Evolutionary conservation across 176 grass and related monocot genomes (phyloP).

Genomic region (Elaeis guineensis): DNA sequence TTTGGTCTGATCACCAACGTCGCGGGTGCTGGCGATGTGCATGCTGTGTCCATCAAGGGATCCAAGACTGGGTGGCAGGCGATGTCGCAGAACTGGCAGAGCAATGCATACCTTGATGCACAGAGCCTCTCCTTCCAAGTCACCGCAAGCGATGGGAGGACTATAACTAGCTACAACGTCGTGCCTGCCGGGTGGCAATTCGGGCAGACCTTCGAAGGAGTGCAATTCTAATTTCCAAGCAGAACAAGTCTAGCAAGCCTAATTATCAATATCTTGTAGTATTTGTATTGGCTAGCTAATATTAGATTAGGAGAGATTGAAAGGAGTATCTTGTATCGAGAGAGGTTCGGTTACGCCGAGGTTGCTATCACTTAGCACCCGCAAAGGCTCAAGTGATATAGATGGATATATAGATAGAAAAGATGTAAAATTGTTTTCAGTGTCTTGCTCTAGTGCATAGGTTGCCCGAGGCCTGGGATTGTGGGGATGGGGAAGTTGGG

Average conservation of each 20-base stretch:
- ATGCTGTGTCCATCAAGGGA: not conserved
- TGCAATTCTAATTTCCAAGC: not conserved
- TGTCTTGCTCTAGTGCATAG: not conserved
- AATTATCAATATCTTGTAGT: too few species aligned
- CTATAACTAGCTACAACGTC: not conserved
- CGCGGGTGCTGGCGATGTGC: not conserved
- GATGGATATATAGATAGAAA: not conserved
- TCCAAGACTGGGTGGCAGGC: conserved; percentile 2
- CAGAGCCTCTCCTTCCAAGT: conserved; percentile 5
- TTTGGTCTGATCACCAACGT: conserved; percentile 5
- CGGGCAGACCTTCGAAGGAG: conserved; percentile 4
- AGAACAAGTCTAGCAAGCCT: not conserved
- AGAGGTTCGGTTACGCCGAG: not conserved
- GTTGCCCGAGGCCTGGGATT: not conserved
- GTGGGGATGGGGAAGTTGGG: not conserved
- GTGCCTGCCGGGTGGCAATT: not conserved
- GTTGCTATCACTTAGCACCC: not conserved
- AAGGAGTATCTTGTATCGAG: not conserved
- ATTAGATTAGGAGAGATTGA: too few species aligned
- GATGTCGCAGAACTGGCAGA: conserved; percentile 8
- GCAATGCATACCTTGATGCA: not conserved
- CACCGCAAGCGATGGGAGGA: conserved; percentile 2
- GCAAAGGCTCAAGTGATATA: not conserved
- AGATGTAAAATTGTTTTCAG: not conserved
- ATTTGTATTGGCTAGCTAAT: too few species aligned